A percentile compares a stretch with the other conserved stretches of the same genome.
These are phyloP conservation scores for Sporisorium graminicola DNA, from an alignment of 1,284 basidiomycete genomes.

Conservation along the genomic window DNA sequence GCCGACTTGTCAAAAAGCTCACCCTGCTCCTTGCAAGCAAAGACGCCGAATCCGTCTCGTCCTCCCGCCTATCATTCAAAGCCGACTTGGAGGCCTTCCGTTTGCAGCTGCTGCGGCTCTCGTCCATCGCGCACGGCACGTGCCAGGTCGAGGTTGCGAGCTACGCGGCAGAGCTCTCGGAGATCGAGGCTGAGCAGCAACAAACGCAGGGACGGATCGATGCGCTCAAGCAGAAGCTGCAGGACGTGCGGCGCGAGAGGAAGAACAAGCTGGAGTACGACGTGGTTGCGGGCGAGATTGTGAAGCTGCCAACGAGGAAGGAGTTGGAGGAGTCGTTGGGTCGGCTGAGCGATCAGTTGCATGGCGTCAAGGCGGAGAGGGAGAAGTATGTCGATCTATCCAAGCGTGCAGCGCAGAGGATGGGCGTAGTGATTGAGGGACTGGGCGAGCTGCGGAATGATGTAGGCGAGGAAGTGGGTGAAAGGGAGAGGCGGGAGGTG, in stretches of 20 bases:
- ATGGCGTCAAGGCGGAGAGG: conserved; percentile 29
- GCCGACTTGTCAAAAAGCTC: conserved; percentile 43
- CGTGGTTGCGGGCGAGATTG: conserved; percentile 53
- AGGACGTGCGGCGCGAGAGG: conserved; percentile 47
- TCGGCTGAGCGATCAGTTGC: conserved; percentile 27
- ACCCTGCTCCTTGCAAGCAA: conserved; percentile 22
- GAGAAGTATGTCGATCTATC: conserved; percentile 43
- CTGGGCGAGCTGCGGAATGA: conserved; percentile 34
- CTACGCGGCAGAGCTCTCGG: conserved; percentile 24
- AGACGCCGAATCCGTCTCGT: conserved; percentile 25
- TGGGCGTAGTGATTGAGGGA: conserved; percentile 18
- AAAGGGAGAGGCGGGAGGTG: conserved; percentile 54
- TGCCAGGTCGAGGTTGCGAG: conserved; percentile 27
- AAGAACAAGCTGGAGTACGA: conserved; percentile 63
- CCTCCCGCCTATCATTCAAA: conserved; percentile 35
- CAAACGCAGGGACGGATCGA: conserved; percentile 42
- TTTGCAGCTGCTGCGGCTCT: conserved; percentile 20
- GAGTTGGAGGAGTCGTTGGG: conserved; percentile 41
- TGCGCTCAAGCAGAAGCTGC: conserved; percentile 42
- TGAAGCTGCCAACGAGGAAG: conserved; percentile 44
- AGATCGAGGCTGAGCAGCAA: conserved; percentile 34
- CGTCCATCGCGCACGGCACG: conserved; percentile 32
- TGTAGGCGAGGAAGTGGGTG: conserved; percentile 54
- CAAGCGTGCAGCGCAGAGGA: conserved; percentile 13
- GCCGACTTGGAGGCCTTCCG: conserved; percentile 41